phyloP scores from a whole-genome alignment of 805 yeast genomes.

The Priceomyces carsonii region DNA sequence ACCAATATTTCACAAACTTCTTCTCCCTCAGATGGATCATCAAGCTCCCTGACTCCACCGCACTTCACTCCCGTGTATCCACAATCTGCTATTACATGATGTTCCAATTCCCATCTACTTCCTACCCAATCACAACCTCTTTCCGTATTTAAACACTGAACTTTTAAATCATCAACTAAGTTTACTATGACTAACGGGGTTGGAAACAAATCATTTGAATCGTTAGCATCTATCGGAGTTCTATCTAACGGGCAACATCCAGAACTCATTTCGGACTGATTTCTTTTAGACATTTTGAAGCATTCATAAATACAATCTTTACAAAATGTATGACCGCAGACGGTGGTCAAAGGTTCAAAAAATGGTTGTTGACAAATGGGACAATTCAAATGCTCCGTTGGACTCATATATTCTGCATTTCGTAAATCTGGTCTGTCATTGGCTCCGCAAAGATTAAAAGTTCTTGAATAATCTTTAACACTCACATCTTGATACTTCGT shows the following conservation, averaged over 20 bases:
- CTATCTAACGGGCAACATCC: conserved; percentile 63
- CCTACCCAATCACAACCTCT: conserved; percentile 62
- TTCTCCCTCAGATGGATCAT: conserved; percentile 8
- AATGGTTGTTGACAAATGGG: conserved; percentile 73
- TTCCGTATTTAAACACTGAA: conserved; percentile 50
- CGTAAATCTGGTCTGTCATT: conserved; percentile 27
- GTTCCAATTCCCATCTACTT: conserved; percentile 57
- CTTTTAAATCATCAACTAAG: conserved; percentile 60
- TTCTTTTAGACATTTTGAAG: conserved; percentile 35
- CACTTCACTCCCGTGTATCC: conserved; percentile 38
- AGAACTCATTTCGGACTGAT: conserved; percentile 8
- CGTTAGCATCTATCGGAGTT: conserved; percentile 40
- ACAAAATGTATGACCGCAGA: conserved; percentile 72
- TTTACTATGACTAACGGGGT: conserved; percentile 62
- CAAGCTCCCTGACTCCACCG: conserved; percentile 19
- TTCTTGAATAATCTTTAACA: conserved; percentile 11
- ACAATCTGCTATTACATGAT: conserved; percentile 44
- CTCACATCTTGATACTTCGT: too few species aligned
- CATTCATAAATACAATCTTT: conserved; percentile 52
- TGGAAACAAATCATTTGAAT: conserved; percentile 34
- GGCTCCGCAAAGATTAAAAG: conserved; percentile 14
- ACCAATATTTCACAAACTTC: conserved; percentile 16
- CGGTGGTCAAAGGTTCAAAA: conserved; percentile 59
- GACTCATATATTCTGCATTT: conserved; percentile 27
- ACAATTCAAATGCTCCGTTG: conserved; percentile 42